These are phyloP conservation scores for Globisporangium carolinianum DNA, from an alignment of 352 stramenopile species.

Conservation along the genomic window DNA sequence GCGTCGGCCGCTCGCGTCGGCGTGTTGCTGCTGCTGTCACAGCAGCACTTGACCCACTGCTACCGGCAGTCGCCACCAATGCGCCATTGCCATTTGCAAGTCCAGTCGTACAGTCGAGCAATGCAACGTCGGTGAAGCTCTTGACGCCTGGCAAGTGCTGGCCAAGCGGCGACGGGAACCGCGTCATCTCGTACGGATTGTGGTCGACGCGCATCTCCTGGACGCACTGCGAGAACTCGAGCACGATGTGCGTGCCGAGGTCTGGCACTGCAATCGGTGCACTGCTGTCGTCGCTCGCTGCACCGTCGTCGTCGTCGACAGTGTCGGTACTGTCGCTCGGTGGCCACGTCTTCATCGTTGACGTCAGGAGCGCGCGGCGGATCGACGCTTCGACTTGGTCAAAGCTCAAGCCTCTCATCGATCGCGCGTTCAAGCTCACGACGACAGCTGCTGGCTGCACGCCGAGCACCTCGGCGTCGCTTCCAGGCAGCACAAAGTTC, in stretches of 20 bases:
- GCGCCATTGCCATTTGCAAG: neutral
- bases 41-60: too few species aligned
- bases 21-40: slow-evolving; percentile 6
- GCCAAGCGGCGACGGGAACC: slow-evolving; percentile 65
- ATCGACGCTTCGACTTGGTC: slow-evolving; percentile 45
- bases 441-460: slow-evolving; percentile 52
- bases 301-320: neutral
- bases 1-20: slow-evolving; percentile 33
- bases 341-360: slow-evolving; percentile 10
- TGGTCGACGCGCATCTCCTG: slow-evolving; percentile 63
- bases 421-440: slow-evolving; percentile 46
- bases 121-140: slow-evolving; percentile 26
- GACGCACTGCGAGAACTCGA: slow-evolving; percentile 60
- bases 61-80: neutral
- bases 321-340: neutral
- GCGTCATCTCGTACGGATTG: slow-evolving; percentile 60
- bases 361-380: slow-evolving; percentile 19
- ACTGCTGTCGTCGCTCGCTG: neutral
- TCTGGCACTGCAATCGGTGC: slow-evolving; percentile 23
- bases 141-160: slow-evolving; percentile 58
- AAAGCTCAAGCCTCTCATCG: slow-evolving; percentile 38
- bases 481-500: slow-evolving; percentile 54
- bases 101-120: neutral
- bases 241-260: slow-evolving; percentile 20
- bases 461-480: slow-evolving; percentile 34